These are phyloP conservation scores for Acer negundo DNA, from an alignment of 345 rosid species.

Conservation along the genomic window DNA sequence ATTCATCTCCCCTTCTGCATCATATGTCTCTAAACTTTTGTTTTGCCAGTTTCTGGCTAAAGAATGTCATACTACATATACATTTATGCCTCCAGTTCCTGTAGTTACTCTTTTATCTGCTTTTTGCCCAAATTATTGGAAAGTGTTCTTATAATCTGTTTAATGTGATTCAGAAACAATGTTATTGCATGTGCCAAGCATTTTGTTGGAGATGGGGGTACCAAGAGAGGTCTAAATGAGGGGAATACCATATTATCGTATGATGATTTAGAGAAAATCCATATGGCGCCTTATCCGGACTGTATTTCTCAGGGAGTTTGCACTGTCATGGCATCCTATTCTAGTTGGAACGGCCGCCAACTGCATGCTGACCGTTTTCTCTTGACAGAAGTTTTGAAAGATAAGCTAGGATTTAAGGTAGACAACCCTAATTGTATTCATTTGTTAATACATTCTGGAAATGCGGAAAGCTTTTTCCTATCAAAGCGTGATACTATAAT, in stretches of 20 bases:
- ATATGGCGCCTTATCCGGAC: constrained; percentile 74
- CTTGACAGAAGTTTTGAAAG: constrained; percentile 72
- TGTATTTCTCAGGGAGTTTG: constrained; percentile 74
- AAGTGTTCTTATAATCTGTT: constrained; percentile 24
- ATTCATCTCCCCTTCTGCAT: not conserved
- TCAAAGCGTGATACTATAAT: not conserved
- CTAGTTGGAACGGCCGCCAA: constrained; percentile 80
- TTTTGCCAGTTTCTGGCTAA: not conserved
- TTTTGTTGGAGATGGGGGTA: constrained; percentile 97
- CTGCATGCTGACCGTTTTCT: constrained; percentile 72
- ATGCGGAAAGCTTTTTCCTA: not conserved
- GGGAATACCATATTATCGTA: constrained; percentile 65
- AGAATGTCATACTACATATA: not conserved
- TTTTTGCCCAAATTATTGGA: not conserved
- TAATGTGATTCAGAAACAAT: constrained; percentile 55
- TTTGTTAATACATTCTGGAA: not conserved
- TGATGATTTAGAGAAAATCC: constrained; percentile 66
- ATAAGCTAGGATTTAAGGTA: constrained; percentile 82
- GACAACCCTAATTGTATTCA: not conserved
- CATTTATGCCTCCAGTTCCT: not conserved
- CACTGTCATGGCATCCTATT: constrained; percentile 86
- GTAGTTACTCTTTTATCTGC: not conserved
- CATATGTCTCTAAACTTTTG: not conserved
- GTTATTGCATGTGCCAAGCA: constrained; percentile 90
- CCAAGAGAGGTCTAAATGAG: constrained; percentile 68